phyloP scores from a whole-genome alignment of 1,284 basidiomycete genomes.

The Coniferiporia weirii region DNA sequence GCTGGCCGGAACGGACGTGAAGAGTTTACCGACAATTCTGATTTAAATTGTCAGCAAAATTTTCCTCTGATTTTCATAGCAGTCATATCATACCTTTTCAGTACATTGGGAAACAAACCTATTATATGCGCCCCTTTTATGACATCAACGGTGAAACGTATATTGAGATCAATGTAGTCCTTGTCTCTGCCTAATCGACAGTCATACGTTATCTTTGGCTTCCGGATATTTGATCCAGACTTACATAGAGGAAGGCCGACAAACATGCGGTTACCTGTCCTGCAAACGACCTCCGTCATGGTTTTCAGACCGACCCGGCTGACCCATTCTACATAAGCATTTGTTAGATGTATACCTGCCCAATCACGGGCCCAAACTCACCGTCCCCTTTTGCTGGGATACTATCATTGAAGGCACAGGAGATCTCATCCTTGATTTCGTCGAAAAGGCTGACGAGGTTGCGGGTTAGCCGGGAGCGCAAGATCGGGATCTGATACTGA shows the following conservation, averaged over 20 bases:
- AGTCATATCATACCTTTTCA: conserved; percentile 33
- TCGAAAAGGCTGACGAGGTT: conserved; percentile 21
- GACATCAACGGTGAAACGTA: conserved; percentile 30
- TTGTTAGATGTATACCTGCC: neutral
- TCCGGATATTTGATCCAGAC: conserved; percentile 6
- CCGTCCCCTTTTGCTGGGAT: conserved; percentile 20
- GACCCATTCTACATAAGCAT: conserved; percentile 33
- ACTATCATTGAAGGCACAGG: conserved; percentile 20
- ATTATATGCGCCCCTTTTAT: conserved; percentile 26
- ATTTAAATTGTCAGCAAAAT: neutral
- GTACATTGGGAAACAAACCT: conserved; percentile 32
- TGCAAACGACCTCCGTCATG: conserved; percentile 35
- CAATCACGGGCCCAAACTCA: neutral
- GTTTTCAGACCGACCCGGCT: conserved; percentile 29
- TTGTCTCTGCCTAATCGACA: conserved; percentile 34
- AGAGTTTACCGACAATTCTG: conserved; percentile 5
- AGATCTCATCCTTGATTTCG: conserved; percentile 25
- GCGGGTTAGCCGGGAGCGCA: conserved; percentile 24
- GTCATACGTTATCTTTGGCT: neutral
- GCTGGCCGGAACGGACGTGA: conserved; percentile 8
- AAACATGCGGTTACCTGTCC: conserved; percentile 36
- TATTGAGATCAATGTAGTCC: conserved; percentile 34
- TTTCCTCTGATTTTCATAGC: neutral
- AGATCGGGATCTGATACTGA: conserved; percentile 22
- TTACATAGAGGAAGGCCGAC: conserved; percentile 37